These are phyloP conservation scores for Lepiota brunneoincarnata DNA, from an alignment of 768 basidiomycete species.

Conservation along the genomic window DNA sequence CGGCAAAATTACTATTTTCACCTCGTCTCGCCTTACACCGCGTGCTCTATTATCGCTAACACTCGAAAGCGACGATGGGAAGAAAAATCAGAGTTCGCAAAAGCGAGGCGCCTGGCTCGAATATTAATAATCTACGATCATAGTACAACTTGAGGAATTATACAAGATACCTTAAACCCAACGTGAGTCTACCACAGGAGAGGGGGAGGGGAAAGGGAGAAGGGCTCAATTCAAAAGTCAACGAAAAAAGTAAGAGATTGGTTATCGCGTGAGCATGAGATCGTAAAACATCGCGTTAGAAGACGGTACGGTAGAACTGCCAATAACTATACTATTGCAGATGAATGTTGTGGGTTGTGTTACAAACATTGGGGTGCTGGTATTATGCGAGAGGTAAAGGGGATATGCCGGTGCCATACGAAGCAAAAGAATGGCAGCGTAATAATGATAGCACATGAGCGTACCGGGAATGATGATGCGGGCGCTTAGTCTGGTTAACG, in stretches of 20 bases:
- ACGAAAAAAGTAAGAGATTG: not conserved
- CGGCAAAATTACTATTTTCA: too few species aligned
- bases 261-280: slow-evolving; percentile 1
- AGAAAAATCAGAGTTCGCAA: too few species aligned
- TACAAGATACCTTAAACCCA: too few species aligned
- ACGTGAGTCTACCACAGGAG: too few species aligned
- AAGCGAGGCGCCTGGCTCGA: too few species aligned
- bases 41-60: too few species aligned
- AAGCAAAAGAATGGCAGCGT: not conserved
- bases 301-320: not conserved
- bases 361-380: not conserved
- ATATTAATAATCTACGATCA: too few species aligned
- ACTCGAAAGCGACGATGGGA: too few species aligned
- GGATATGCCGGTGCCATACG: not conserved
- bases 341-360: slow-evolving; percentile 8
- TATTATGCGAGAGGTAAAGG: not conserved
- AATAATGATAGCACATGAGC: slow-evolving; percentile 11
- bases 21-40: too few species aligned
- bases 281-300: not conserved
- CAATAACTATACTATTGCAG: slow-evolving; percentile 11
- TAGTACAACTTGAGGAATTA: too few species aligned
- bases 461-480: not conserved
- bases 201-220: too few species aligned
- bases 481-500: slow-evolving; percentile 35
- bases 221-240: not conserved